Evolutionary conservation across 2,329 filamentous ascomycete genomes (phyloP).

Genomic region (Colletotrichum limetticola): DNA sequence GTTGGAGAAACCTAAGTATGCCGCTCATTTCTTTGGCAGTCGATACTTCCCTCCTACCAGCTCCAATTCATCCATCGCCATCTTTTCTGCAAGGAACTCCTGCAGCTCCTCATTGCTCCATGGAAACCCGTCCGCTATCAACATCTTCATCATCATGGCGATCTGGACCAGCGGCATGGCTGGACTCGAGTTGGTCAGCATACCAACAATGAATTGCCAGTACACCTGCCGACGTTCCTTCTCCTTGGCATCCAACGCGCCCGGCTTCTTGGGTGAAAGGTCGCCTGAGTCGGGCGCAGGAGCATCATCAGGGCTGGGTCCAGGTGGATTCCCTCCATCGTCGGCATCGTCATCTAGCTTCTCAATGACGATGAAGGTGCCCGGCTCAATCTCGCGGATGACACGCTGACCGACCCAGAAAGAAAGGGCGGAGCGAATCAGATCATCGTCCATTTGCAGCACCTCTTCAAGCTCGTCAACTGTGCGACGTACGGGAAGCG

Average conservation of each 20-base stretch:
- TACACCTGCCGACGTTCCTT: slow-evolving; percentile 74
- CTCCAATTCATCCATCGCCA: slow-evolving; percentile 77
- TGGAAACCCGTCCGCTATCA: slow-evolving; percentile 86
- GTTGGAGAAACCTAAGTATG: neutral
- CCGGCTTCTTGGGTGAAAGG: slow-evolving; percentile 59
- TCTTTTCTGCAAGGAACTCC: slow-evolving; percentile 83
- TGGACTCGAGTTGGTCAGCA: slow-evolving; percentile 90
- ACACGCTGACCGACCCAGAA: slow-evolving; percentile 80
- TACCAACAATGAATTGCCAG: slow-evolving; percentile 91
- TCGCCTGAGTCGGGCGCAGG: slow-evolving; percentile 41
- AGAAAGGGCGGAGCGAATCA: slow-evolving; percentile 72
- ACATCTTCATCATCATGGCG: slow-evolving; percentile 94
- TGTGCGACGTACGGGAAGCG: slow-evolving; percentile 50
- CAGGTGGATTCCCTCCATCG: slow-evolving; percentile 46
- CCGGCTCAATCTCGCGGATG: slow-evolving; percentile 64
- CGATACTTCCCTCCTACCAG: slow-evolving; percentile 77
- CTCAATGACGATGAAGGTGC: slow-evolving; percentile 76
- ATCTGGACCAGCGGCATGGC: slow-evolving; percentile 85
- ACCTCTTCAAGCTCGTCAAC: slow-evolving; percentile 65
- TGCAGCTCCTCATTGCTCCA: slow-evolving; percentile 90
- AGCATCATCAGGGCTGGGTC: slow-evolving; percentile 31
- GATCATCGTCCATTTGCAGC: slow-evolving; percentile 79
- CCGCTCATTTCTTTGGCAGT: slow-evolving; percentile 65
- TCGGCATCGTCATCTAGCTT: slow-evolving; percentile 56
- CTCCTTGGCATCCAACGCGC: slow-evolving; percentile 71